A percentile compares a stretch with the other conserved stretches of the same genome.
Conservation (phyloP, 345 rosid species). For the Psidium guajava region DNA sequence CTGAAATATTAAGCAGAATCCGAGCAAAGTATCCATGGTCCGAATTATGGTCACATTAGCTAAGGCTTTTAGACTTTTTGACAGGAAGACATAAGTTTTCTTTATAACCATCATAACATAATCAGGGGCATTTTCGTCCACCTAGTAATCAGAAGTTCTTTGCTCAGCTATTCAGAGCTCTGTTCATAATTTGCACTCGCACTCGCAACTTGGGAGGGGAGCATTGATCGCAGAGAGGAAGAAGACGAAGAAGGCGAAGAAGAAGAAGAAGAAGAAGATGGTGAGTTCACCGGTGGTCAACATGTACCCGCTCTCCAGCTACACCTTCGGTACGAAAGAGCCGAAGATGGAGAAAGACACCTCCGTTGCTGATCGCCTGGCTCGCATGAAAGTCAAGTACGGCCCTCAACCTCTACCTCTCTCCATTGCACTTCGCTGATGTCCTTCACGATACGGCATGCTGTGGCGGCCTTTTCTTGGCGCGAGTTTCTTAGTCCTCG, state of each 20-base stretch:
- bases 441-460: not conserved
- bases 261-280: slow-evolving; percentile 23
- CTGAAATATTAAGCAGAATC: too few species aligned
- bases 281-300: slow-evolving; percentile 74
- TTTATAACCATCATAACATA: not conserved
- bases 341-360: slow-evolving; percentile 97
- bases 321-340: slow-evolving; percentile 91
- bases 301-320: slow-evolving; percentile 86
- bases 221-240: not conserved
- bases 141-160: not conserved
- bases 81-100: not conserved
- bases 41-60: too few species aligned
- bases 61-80: too few species aligned
- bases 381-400: slow-evolving; percentile 98
- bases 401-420: not conserved
- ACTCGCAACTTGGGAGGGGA: not conserved
- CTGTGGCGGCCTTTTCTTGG: not conserved
- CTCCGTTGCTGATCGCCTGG: slow-evolving; percentile 95
- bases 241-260: not conserved
- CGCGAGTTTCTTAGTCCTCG: not conserved
- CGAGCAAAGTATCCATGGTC: too few species aligned
- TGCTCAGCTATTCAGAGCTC: not conserved
- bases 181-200: not conserved
- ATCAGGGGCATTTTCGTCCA: not conserved
- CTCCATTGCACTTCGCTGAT: not conserved